phyloP scores from a whole-genome alignment of 805 yeast species.

The Priceomyces melissophilus region DNA sequence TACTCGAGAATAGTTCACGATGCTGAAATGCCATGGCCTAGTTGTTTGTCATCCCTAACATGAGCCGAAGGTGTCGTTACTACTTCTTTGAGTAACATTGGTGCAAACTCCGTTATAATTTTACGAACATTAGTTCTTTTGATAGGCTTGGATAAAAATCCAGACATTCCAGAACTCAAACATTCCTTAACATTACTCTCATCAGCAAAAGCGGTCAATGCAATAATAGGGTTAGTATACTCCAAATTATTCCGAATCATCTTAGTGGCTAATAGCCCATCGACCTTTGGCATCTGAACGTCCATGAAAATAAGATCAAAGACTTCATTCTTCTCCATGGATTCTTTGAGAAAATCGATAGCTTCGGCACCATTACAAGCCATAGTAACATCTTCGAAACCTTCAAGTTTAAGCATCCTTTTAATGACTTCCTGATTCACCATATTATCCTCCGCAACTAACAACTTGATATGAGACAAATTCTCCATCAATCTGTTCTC shows the following conservation, averaged over 20 bases:
- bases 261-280: slow-evolving; percentile 82
- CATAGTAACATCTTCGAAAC: slow-evolving; percentile 63
- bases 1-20: too few species aligned
- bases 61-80: slow-evolving; percentile 32
- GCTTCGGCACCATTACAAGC: slow-evolving; percentile 95
- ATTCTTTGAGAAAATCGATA: slow-evolving; percentile 56
- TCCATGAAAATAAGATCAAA: slow-evolving; percentile 91
- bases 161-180: slow-evolving; percentile 86
- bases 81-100: slow-evolving; percentile 27
- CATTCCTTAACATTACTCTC: slow-evolving; percentile 85
- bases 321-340: slow-evolving; percentile 34
- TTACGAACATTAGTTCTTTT: slow-evolving; percentile 64
- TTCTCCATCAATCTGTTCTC: slow-evolving; percentile 21
- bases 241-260: slow-evolving; percentile 61
- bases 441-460: slow-evolving; percentile 91
- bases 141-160: slow-evolving; percentile 86
- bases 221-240: slow-evolving; percentile 77
- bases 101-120: slow-evolving; percentile 48
- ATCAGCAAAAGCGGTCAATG: slow-evolving; percentile 94
- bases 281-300: slow-evolving; percentile 94
- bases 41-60: slow-evolving; percentile 24
- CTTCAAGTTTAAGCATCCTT: slow-evolving; percentile 84
- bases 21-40: slow-evolving; percentile 14
- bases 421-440: slow-evolving; percentile 94
- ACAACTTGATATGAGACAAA: slow-evolving; percentile 43